A percentile compares a stretch with the other conserved stretches of the same genome.
Evolutionary conservation across 2,329 filamentous ascomycete genomes (phyloP).

Genomic region (Colletotrichum shisoi): DNA sequence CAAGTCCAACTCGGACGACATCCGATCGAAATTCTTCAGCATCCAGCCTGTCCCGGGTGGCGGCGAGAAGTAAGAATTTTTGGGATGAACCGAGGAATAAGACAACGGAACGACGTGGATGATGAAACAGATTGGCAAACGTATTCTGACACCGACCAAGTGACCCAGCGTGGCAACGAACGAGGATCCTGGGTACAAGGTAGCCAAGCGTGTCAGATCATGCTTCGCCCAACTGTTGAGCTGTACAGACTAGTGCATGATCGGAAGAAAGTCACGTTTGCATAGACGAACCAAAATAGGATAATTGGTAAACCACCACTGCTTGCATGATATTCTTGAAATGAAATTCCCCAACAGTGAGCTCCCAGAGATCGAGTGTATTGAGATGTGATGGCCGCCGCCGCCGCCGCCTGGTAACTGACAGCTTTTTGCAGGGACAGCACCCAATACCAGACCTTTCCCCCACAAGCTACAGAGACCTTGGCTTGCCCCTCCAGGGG

Average conservation of each 20-base stretch:
- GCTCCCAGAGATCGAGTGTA: background rate
- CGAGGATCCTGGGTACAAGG: background rate
- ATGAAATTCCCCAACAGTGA: background rate
- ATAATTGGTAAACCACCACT: conserved; percentile 2
- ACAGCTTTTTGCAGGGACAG: conserved; percentile 30
- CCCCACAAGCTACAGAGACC: conserved; percentile 23
- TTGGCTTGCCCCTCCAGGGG: conserved; percentile 13
- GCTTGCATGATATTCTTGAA: conserved; percentile 20
- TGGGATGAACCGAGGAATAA: conserved; percentile 21
- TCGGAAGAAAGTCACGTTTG: background rate
- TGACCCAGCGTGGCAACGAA: background rate
- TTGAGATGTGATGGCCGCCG: background rate
- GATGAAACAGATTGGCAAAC: conserved; percentile 21
- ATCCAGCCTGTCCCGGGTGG: conserved; percentile 42
- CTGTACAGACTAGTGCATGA: background rate
- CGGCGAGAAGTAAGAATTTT: background rate
- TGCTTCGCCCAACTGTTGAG: background rate
- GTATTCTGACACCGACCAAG: conserved; percentile 13
- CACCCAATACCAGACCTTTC: conserved; percentile 10
- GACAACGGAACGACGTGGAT: background rate
- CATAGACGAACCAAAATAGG: conserved; percentile 6
- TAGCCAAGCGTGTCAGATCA: background rate
- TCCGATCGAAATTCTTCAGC: conserved; percentile 46
- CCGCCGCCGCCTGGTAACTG: background rate
- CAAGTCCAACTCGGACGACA: conserved; percentile 46